Base-by-base conservation (phyloP, 164 flowering plant genomes). In the Liquidambar formosana region DNA sequence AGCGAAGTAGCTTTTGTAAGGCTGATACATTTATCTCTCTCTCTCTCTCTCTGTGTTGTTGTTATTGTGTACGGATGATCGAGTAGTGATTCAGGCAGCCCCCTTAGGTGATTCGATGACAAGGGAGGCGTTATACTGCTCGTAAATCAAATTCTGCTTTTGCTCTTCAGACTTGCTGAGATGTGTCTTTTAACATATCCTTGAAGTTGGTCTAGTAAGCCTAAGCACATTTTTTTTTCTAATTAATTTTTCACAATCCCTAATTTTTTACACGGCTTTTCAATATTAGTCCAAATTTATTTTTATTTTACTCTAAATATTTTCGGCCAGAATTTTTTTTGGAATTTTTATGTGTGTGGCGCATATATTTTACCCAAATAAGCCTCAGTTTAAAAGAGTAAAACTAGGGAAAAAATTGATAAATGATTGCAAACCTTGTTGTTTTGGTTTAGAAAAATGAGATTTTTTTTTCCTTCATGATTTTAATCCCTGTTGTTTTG, bases 151-250 rank as follows among this genome's bases (percentile, higher is more conserved):
- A 8, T 18, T 45, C 21, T 48, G 65, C 78, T 80, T 75, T 61
- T 74, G 78, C 80, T 77, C 80, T 80, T 80, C 80, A 80, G 83
- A 77, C 71, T 80, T 74, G 83, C 78, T 77, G 83, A 80, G 80
- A 62, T 72, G 65, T 54, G 51, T 57, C 33, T 33, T 44, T 22
- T 44, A 19, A 9, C 61, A 51, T 27, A 25, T 72, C 78, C 58
- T 59, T 77, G 83, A 80, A 75, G 83, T 78, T 69, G 78, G 80
- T 80, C 80, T 80, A 80, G 83, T 80, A 80, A 71, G 78, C 80
- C 48, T 64, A 22, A 77, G 80, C 44, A 80, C 78, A 80, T 75
- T 75, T 11, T 26, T 49, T 26, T 18, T 38, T 2, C 53, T 54
- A 13, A 0, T 52, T 52, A 23, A 52, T 52, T 53, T 53, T 19